Percentiles rank a stretch among this genome's conserved stretches.
Evolutionary conservation across 2,329 filamentous ascomycete species (phyloP).

Genomic region (Alternaria sp.): DNA sequence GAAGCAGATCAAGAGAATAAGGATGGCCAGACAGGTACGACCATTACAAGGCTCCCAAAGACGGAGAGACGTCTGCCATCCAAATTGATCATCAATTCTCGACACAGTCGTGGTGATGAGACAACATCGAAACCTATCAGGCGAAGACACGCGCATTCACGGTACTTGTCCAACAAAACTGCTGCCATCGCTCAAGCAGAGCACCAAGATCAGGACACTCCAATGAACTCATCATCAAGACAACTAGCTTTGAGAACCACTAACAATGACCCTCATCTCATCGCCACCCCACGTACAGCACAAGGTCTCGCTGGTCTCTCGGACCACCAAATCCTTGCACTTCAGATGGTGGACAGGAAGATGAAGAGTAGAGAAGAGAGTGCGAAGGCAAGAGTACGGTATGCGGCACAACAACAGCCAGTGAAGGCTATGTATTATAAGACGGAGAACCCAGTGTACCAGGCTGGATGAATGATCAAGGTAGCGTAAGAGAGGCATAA

Average conservation of each 20-base stretch:
- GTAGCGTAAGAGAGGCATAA: too few relatives aligned
- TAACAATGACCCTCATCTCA: not conserved
- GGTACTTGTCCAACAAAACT: not conserved
- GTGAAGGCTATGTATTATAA: constrained; percentile 10
- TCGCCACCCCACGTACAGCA: not conserved
- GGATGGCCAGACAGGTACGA: not conserved
- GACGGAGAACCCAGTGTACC: constrained; percentile 14
- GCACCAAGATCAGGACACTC: not conserved
- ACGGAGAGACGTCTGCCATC: not conserved
- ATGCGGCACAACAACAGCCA: constrained; percentile 5
- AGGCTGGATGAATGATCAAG: constrained; percentile 1
- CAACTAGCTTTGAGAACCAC: not conserved
- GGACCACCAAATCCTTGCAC: not conserved
- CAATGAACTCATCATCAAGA: not conserved
- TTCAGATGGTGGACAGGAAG: constrained; percentile 4
- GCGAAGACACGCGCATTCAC: not conserved
- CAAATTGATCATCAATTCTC: not conserved
- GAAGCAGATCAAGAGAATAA: not conserved
- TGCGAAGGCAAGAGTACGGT: not conserved
- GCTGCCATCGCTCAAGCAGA: not conserved
- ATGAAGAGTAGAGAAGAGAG: constrained; percentile 5
- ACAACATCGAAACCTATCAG: not conserved
- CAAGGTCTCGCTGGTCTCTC: not conserved
- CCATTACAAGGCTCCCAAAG: not conserved
- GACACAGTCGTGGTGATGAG: not conserved